Percentiles rank a stretch among this genome's conserved stretches.
phyloP scores from a whole-genome alignment of 1,284 basidiomycete genomes.

The Leccinum angustisporum region DNA sequence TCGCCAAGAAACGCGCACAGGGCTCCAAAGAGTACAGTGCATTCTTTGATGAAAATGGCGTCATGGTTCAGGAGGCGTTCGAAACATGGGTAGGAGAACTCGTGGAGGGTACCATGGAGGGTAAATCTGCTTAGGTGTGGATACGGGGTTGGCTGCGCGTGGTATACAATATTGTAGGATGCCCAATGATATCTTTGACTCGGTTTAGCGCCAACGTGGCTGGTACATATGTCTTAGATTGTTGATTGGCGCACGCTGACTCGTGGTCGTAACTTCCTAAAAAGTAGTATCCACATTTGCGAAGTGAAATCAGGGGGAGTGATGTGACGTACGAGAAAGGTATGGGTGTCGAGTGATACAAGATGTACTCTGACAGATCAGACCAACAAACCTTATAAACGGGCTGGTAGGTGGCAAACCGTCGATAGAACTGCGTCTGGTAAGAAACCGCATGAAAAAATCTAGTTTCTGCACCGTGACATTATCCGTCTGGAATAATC shows the following conservation, averaged over 20 bases:
- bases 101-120: slow-evolving; percentile 62
- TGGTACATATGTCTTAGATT: background rate
- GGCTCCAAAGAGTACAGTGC: slow-evolving; percentile 55
- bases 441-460: no score
- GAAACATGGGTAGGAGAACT: slow-evolving; percentile 72
- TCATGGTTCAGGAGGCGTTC: slow-evolving; percentile 66
- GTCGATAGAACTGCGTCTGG: no score
- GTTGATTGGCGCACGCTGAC: background rate
- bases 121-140: slow-evolving; percentile 38
- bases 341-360: no score
- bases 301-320: no score
- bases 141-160: slow-evolving; percentile 4
- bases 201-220: background rate
- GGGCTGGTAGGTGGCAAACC: no score
- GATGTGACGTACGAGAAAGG: no score
- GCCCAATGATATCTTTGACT: slow-evolving; percentile 25
- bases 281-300: no score
- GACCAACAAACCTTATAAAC: no score
- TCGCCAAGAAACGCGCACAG: slow-evolving; percentile 59
- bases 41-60: slow-evolving; percentile 73
- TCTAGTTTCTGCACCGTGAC: no score
- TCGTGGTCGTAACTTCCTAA: background rate
- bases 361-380: no score
- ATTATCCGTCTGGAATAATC: no score
- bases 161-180: slow-evolving; percentile 33